Percentiles rank a stretch among this genome's conserved stretches.
Evolutionary conservation across 2,329 filamentous ascomycete species (phyloP).

Genomic region (Hymenoscyphus occultus): DNA sequence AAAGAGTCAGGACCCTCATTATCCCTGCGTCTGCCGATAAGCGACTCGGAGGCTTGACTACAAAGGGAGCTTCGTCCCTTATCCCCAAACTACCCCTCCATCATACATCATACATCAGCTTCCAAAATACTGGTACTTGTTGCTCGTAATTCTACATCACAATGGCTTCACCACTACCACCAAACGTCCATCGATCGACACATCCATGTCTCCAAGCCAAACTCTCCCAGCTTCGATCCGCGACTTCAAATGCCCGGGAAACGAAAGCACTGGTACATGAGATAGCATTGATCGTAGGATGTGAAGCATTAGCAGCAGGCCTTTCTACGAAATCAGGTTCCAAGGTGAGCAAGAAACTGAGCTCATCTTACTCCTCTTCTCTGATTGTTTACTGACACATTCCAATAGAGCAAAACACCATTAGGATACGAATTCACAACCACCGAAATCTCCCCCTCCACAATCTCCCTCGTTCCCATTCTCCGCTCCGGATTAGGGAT

Average conservation of each 20-base stretch:
- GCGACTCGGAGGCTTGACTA: neutral
- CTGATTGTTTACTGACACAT: neutral
- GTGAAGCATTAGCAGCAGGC: conserved; percentile 70
- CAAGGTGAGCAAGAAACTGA: conserved; percentile 48
- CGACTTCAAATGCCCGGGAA: conserved; percentile 65
- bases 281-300: conserved; percentile 76
- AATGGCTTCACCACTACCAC: conserved; percentile 43
- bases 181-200: conserved; percentile 72
- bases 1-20: neutral
- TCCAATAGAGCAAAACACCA: conserved; percentile 66
- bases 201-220: conserved; percentile 88
- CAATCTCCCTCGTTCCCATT: conserved; percentile 83
- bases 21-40: neutral
- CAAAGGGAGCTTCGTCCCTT: conserved; percentile 6
- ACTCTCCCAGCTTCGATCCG: conserved; percentile 82
- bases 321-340: conserved; percentile 57
- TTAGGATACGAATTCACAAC: conserved; percentile 74
- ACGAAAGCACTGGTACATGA: conserved; percentile 83
- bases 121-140: neutral
- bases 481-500: conserved; percentile 89
- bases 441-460: conserved; percentile 55
- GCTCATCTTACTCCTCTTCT: neutral
- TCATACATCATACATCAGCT: neutral
- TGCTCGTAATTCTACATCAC: conserved; percentile 9
- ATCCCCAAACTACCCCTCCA: neutral